phyloP scores from a whole-genome alignment of 805 yeast genomes.

The Lipomyces mesembrius region DNA sequence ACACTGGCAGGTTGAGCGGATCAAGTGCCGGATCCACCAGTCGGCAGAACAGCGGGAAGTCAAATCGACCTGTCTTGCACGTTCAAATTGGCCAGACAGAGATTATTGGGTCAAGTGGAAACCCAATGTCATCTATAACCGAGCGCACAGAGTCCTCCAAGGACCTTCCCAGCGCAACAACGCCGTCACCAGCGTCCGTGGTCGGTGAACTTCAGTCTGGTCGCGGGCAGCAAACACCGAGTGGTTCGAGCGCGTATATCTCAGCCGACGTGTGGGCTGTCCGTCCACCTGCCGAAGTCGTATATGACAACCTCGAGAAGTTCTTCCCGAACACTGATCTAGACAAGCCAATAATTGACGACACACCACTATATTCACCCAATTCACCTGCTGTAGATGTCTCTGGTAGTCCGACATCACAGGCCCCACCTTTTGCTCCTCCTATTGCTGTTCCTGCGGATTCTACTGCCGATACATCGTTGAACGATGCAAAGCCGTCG shows the following conservation, averaged over 20 bases:
- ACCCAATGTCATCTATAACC: constrained; percentile 30
- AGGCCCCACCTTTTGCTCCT: background rate
- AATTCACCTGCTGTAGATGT: constrained; percentile 23
- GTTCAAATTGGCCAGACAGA: constrained; percentile 31
- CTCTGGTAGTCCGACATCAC: background rate
- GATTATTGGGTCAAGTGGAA: background rate
- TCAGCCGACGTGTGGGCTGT: constrained; percentile 58
- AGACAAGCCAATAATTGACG: constrained; percentile 87
- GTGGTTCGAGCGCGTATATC: background rate
- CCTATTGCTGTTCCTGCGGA: background rate
- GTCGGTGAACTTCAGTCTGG: constrained; percentile 24
- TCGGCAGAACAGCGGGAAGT: constrained; percentile 20
- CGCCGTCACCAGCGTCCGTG: constrained; percentile 30
- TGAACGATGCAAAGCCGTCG: background rate
- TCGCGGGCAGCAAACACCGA: background rate
- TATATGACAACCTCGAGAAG: constrained; percentile 86
- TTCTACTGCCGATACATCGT: background rate
- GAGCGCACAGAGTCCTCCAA: constrained; percentile 28
- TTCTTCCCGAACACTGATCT: constrained; percentile 92
- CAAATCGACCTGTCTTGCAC: constrained; percentile 32
- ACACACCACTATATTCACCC: constrained; percentile 40
- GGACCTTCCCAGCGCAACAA: constrained; percentile 15
- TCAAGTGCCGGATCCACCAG: constrained; percentile 20
- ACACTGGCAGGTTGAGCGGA: constrained; percentile 9
- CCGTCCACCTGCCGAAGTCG: constrained; percentile 93